phyloP scores from a whole-genome alignment of 1,284 basidiomycete species.

The Ustilago vetiveriae region DNA sequence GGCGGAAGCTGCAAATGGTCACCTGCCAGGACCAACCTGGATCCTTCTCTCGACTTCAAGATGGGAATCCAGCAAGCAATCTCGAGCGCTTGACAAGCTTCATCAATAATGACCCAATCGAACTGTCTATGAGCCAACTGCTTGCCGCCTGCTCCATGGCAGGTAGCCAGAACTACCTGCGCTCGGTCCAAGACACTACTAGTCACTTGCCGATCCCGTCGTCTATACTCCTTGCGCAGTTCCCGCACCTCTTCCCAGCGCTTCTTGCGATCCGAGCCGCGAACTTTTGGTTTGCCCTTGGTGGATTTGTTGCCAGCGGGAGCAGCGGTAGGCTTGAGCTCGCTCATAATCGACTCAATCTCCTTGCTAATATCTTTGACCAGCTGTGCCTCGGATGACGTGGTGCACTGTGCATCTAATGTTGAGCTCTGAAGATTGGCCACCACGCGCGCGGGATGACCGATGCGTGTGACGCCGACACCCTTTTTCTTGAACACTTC shows the following conservation, averaged over 20 bases:
- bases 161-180: slow-evolving; percentile 88
- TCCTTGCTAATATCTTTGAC: slow-evolving; percentile 58
- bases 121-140: slow-evolving; percentile 70
- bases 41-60: slow-evolving; percentile 68
- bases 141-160: slow-evolving; percentile 74
- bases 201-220: slow-evolving; percentile 84
- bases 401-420: slow-evolving; percentile 82
- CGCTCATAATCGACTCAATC: slow-evolving; percentile 33
- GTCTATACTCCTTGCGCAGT: slow-evolving; percentile 90
- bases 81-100: slow-evolving; percentile 91
- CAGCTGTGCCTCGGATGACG: slow-evolving; percentile 54
- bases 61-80: slow-evolving; percentile 96
- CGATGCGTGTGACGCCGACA: slow-evolving; percentile 54
- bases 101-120: slow-evolving; percentile 92
- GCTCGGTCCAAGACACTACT: slow-evolving; percentile 80
- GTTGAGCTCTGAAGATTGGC: slow-evolving; percentile 80
- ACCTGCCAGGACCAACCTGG: slow-evolving; percentile 64
- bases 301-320: slow-evolving; percentile 62
- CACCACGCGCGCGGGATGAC: slow-evolving; percentile 87
- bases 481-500: slow-evolving; percentile 44
- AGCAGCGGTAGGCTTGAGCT: slow-evolving; percentile 33
- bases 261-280: slow-evolving; percentile 82
- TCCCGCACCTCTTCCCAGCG: slow-evolving; percentile 91
- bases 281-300: slow-evolving; percentile 69
- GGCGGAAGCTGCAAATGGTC: slow-evolving; percentile 77